Conservation (phyloP, 139 green algal species). For the Ostreobium quekettii region DNA sequence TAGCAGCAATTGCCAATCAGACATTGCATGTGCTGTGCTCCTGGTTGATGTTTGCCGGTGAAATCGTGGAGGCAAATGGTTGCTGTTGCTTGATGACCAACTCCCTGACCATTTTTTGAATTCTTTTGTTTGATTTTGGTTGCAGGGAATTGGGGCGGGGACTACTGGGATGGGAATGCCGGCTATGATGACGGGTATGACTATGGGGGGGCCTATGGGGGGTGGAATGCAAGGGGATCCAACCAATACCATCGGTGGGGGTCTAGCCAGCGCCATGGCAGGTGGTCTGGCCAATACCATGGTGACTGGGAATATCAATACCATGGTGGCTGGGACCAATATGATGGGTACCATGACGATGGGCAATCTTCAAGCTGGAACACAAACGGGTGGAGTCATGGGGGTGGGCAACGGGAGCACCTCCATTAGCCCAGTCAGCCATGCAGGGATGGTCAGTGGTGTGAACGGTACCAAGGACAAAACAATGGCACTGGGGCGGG, state of each 20-base stretch:
- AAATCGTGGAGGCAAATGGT: background rate
- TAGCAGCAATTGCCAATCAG: no score
- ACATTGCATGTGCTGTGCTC: no score
- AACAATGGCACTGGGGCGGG: no score
- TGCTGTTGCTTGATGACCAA: background rate
- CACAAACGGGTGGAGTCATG: background rate
- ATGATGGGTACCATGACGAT: background rate
- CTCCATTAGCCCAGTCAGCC: no score
- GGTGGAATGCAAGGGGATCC: background rate
- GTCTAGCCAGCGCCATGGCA: background rate
- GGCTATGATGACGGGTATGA: no score
- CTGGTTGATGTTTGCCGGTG: background rate
- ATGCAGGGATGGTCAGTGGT: no score
- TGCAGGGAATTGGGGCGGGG: background rate
- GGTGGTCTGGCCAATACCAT: background rate
- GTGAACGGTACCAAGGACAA: no score
- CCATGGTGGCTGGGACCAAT: background rate
- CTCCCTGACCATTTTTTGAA: background rate
- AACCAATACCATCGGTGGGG: background rate
- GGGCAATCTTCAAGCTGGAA: background rate
- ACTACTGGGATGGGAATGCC: background rate
- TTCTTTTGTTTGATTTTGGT: background rate
- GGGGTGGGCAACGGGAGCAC: background rate
- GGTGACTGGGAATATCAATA: background rate
- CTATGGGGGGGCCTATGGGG: background rate